Conservation (phyloP, 768 basidiomycete species). For the Fomitopsis serialis region DNA sequence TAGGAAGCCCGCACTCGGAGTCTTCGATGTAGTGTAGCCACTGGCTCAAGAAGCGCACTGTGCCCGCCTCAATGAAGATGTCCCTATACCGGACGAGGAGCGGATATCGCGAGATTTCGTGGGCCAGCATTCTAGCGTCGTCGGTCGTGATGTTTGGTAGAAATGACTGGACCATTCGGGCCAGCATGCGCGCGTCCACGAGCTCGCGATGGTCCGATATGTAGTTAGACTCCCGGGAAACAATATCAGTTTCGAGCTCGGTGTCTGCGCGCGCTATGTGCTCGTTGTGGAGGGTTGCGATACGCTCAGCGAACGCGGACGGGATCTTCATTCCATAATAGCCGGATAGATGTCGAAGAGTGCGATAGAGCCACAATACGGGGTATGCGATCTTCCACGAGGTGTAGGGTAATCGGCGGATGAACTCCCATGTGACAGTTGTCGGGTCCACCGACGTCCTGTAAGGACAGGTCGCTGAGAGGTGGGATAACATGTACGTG, state of each 20-base stretch:
- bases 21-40: neutral
- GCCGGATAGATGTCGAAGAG: no score
- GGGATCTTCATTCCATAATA: no score
- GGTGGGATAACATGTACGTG: constrained; percentile 11
- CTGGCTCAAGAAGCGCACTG: neutral
- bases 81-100: neutral
- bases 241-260: neutral
- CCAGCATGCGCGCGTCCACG: neutral
- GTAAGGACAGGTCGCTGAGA: constrained; percentile 13
- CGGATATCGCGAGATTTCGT: neutral
- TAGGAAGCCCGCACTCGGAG: no score
- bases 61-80: neutral
- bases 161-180: neutral
- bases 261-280: neutral
- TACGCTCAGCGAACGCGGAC: no score
- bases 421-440: neutral
- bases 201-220: neutral
- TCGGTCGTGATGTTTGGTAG: neutral
- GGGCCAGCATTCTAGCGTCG: neutral
- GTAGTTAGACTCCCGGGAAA: neutral
- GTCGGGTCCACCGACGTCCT: constrained; percentile 10
- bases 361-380: no score
- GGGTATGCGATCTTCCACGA: no score
- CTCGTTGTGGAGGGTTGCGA: neutral
- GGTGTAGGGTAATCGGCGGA: neutral